These are phyloP conservation scores for Ascochyta rabiei DNA, from an alignment of 2,329 filamentous ascomycete genomes.

Conservation along the genomic window DNA sequence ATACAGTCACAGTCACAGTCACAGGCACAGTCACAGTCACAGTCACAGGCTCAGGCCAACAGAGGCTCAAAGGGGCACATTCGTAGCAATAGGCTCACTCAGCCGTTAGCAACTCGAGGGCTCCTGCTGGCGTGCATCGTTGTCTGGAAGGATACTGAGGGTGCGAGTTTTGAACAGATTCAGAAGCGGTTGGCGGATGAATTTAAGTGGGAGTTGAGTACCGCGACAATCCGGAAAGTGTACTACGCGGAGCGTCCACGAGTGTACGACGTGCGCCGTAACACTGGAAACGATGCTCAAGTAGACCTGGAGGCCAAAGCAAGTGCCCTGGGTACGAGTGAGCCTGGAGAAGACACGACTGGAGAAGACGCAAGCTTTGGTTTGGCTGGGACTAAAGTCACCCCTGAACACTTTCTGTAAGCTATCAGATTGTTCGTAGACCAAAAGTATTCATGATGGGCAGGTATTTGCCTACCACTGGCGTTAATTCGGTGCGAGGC, in stretches of 20 bases:
- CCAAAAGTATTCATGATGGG: neutral
- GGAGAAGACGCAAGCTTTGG: neutral
- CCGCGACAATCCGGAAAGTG: slow-evolving; percentile 20
- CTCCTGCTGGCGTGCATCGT: slow-evolving; percentile 24
- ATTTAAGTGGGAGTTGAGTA: slow-evolving; percentile 18
- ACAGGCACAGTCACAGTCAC: no score
- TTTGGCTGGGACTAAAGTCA: neutral
- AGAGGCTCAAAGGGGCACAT: neutral
- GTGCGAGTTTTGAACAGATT: slow-evolving; percentile 17
- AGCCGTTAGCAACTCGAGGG: neutral
- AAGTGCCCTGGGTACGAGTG: neutral
- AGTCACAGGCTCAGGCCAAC: neutral
- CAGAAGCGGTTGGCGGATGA: slow-evolving; percentile 17
- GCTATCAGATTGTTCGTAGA: neutral
- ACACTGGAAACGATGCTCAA: neutral
- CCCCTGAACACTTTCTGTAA: neutral
- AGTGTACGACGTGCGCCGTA: slow-evolving; percentile 11
- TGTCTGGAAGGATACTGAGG: slow-evolving; percentile 20
- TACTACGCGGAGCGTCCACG: slow-evolving; percentile 14
- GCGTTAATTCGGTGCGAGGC: neutral
- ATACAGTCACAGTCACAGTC: neutral
- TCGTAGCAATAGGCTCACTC: neutral
- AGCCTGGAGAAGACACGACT: neutral
- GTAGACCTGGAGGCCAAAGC: neutral
- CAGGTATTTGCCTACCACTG: neutral